Conservation (phyloP, 257 asterid genomes). For the Scutellaria galericulata region DNA sequence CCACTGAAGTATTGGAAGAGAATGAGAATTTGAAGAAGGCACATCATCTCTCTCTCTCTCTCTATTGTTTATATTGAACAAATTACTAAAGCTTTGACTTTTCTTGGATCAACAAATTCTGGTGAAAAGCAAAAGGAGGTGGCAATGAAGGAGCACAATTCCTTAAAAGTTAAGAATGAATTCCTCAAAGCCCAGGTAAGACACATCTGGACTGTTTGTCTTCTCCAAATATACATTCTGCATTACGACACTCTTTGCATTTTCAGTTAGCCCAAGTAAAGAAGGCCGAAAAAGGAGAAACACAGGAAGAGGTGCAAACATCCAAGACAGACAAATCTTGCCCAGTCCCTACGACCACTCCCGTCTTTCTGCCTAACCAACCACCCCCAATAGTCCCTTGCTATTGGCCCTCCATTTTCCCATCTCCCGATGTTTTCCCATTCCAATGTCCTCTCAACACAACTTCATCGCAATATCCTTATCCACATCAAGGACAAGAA, state of each 20-base stretch:
- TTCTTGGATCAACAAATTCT: constrained; percentile 8
- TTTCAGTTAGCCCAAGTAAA: constrained; percentile 52
- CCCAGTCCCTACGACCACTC: constrained; percentile 34
- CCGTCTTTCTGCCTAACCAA: constrained; percentile 37
- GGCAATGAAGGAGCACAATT: constrained; percentile 45
- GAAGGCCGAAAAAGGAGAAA: constrained; percentile 38
- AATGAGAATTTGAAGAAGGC: constrained; percentile 66
- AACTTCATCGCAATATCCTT: constrained; percentile 32
- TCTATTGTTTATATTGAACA: neutral
- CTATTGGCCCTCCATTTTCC: constrained; percentile 52
- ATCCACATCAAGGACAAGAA: constrained; percentile 42
- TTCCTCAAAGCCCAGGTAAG: constrained; percentile 56
- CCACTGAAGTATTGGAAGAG: constrained; percentile 51
- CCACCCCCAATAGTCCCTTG: constrained; percentile 52
- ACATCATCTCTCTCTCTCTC: constrained; percentile 3
- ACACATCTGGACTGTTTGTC: neutral
- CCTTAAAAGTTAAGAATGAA: constrained; percentile 48
- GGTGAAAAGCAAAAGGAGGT: constrained; percentile 63
- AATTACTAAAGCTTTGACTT: neutral
- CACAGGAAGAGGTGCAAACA: constrained; percentile 29
- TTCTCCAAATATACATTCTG: neutral
- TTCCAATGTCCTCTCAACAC: constrained; percentile 37
- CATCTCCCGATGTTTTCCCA: constrained; percentile 39
- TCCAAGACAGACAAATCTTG: constrained; percentile 27
- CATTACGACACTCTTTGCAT: neutral